These are phyloP conservation scores for Chaetomium globosum DNA, from an alignment of 2,329 filamentous ascomycete genomes.

Conservation along the genomic window DNA sequence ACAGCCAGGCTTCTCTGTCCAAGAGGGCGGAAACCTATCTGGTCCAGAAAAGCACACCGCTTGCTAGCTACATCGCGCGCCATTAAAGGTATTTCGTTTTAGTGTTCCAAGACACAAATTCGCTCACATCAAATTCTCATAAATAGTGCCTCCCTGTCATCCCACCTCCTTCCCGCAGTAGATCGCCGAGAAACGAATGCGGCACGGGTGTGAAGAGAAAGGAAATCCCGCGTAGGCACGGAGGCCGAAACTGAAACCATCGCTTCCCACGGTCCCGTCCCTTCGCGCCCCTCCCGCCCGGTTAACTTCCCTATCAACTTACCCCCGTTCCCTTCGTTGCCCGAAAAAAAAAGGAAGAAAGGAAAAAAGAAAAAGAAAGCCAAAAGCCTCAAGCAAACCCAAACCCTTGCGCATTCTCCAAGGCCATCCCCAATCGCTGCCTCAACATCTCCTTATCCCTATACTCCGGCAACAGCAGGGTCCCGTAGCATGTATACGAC, in stretches of 20 bases:
- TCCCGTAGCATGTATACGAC: conserved; percentile 91
- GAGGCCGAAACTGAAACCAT: not conserved
- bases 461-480: conserved; percentile 83
- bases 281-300: not conserved
- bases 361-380: not conserved
- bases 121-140: not conserved
- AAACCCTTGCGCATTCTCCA: conserved; percentile 88
- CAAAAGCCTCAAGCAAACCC: conserved; percentile 65
- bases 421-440: conserved; percentile 77
- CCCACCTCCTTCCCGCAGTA: not conserved
- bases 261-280: not conserved
- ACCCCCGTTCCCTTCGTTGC: not conserved
- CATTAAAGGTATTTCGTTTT: not conserved
- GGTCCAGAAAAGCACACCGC: not conserved
- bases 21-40: not conserved
- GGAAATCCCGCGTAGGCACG: not conserved
- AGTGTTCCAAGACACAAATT: not conserved
- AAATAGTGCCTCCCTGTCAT: not conserved
- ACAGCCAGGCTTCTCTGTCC: conserved; percentile 9
- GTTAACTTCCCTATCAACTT: not conserved
- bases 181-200: conserved; percentile 2
- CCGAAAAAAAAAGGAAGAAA: not conserved
- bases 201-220: not conserved
- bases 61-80: conserved; percentile 3
- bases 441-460: conserved; percentile 67